A percentile compares a stretch with the other conserved stretches of the same genome.
These are phyloP conservation scores for Lodderomyces pseudojiufengensis DNA, from an alignment of 1,139 yeast species.

Conservation along the genomic window DNA sequence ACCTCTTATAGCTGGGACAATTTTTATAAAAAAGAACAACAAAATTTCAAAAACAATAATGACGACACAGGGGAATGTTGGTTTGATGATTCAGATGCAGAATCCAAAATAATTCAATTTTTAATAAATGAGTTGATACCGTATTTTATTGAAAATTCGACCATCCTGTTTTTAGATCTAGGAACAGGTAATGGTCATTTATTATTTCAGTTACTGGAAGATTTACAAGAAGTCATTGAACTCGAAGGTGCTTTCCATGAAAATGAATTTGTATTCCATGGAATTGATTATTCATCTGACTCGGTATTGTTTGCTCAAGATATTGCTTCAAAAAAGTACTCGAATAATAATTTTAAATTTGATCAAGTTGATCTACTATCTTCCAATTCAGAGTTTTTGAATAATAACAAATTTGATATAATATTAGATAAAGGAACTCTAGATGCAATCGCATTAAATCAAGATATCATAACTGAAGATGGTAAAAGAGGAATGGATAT, in stretches of 20 bases:
- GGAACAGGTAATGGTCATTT: conserved; percentile 98
- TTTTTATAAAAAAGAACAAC: conserved; percentile 69
- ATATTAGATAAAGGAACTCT: conserved; percentile 91
- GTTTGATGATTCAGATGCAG: conserved; percentile 94
- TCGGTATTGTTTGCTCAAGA: conserved; percentile 70
- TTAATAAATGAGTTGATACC: conserved; percentile 33
- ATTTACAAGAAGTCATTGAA: conserved; percentile 40
- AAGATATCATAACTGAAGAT: conserved; percentile 39
- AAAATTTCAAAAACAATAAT: conserved; percentile 66
- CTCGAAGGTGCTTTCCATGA: conserved; percentile 21
- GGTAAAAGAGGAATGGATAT: conserved; percentile 53
- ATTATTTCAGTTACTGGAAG: conserved; percentile 63
- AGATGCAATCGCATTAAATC: conserved; percentile 92
- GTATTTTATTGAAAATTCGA: conserved; percentile 21
- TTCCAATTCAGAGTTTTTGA: conserved; percentile 30
- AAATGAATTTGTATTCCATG: conserved; percentile 46
- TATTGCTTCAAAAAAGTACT: conserved; percentile 45
- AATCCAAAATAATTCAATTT: conserved; percentile 70
- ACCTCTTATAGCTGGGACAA: conserved; percentile 75
- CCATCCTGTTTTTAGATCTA: conserved; percentile 59
- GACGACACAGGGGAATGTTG: conserved; percentile 93
- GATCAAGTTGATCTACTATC: conserved; percentile 45
- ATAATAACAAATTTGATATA: conserved; percentile 53
- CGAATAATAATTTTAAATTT: conserved; percentile 36
- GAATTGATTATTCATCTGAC: conserved; percentile 81